A percentile compares a stretch with the other conserved stretches of the same genome.
phyloP scores from a whole-genome alignment of 2,329 filamentous ascomycete species.

The Fusarium beomiforme region DNA sequence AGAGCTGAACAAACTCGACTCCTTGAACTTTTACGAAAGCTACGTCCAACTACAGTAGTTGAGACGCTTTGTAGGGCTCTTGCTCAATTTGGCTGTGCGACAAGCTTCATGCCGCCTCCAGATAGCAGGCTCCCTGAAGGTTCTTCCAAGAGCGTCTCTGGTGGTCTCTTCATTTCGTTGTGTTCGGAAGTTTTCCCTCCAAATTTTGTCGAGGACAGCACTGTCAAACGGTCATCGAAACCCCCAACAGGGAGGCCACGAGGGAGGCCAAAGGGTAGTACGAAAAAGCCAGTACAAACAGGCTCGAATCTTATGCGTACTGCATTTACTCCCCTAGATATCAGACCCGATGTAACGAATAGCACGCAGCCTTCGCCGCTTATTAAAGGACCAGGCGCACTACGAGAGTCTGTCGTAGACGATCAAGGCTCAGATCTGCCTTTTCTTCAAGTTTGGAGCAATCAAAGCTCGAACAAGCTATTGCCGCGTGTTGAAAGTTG shows the following conservation, averaged over 20 bases:
- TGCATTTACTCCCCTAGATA: not conserved
- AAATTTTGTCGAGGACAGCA: slow-evolving; percentile 27
- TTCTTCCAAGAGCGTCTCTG: slow-evolving; percentile 64
- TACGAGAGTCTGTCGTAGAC: not conserved
- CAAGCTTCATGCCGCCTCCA: slow-evolving; percentile 63
- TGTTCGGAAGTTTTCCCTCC: slow-evolving; percentile 70
- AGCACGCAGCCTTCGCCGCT: not conserved
- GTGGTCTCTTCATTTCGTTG: slow-evolving; percentile 69
- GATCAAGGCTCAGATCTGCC: not conserved
- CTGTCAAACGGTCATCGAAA: not conserved
- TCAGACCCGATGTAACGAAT: not conserved
- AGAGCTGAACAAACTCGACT: slow-evolving; percentile 70
- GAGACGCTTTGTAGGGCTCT: slow-evolving; percentile 71
- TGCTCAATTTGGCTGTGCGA: slow-evolving; percentile 71
- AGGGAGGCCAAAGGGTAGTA: slow-evolving; percentile 67
- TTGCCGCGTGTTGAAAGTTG: not conserved
- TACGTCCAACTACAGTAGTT: slow-evolving; percentile 66
- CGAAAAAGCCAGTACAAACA: slow-evolving; percentile 40
- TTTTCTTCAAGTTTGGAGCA: not conserved
- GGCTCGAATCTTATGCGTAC: slow-evolving; percentile 47
- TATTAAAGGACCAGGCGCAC: not conserved
- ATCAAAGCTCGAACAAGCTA: not conserved
- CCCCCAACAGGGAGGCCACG: slow-evolving; percentile 52
- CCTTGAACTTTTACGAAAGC: slow-evolving; percentile 63
- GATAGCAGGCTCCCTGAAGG: slow-evolving; percentile 65